Base-by-base conservation (phyloP, 2,329 filamentous ascomycete genomes). In the Fusarium odoratissimum region DNA sequence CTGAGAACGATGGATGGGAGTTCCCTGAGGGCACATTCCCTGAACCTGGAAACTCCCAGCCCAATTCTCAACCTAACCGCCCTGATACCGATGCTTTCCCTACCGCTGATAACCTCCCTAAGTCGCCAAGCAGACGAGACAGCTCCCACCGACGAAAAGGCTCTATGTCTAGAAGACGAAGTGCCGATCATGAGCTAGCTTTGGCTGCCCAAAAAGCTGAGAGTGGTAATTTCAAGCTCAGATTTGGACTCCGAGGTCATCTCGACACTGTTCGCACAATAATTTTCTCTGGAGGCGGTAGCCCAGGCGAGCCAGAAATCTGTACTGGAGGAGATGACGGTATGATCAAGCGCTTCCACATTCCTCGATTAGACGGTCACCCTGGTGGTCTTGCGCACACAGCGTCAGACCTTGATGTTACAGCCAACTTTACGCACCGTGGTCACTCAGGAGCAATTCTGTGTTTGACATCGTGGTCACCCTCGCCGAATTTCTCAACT, bases 281-380 rank as follows among this genome's bases (percentile, higher is more conserved):
- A 65, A 97, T 98, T 72, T 99, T 99, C 83, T 98, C 95, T 2
- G 96, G 96, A 30, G 96, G 96, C 45, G 96, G 96, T 69, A 98
- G 95, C 78, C 95, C 95, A 7, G 94, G 94, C 7, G 96, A 99
- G 80, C 96, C 96, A 4, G 96, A 99, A 82, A 95, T 99, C 60
- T 98, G 95, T 83, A 99, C 95, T 6, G 94, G 93, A 55, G 94
- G 95, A 62, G 96, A 99, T 77, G 96, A 99, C 80, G 95, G 95
- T 64, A 93, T 95, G 76, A 93, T 99, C 80, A 99, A 99, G 82
- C 91, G 96, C 58, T 99, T 97, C 91, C 95, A 97, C 77, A 95
- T 99, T 67, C 96, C 96, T 14, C 91, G 93, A 45, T 93, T 95
- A 73, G 92, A 92, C 62, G 77, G 84, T 79, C 80, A 89, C 82